Percentiles rank a stretch among this genome's conserved stretches.
Evolutionary conservation across 352 stramenopile genomes (phyloP).

Genomic region (Phytophthora hibernalis): DNA sequence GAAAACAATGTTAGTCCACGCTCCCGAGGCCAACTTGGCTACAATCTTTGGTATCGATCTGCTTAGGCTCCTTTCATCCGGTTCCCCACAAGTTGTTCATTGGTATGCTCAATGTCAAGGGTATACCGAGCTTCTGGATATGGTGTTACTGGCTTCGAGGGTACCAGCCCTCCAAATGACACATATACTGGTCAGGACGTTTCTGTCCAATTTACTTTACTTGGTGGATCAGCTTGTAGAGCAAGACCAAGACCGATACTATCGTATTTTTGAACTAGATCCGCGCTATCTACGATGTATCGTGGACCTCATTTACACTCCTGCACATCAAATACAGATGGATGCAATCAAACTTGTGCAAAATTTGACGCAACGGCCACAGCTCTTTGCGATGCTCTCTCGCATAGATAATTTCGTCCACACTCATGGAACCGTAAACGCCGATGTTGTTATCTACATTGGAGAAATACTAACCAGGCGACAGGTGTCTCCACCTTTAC

Average conservation of each 20-base stretch:
- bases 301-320: slow-evolving; percentile 32
- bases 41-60: slow-evolving; percentile 24
- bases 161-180: slow-evolving; percentile 28
- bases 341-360: slow-evolving; percentile 36
- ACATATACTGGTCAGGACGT: slow-evolving; percentile 12
- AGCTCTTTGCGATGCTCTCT: slow-evolving; percentile 22
- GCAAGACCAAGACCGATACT: slow-evolving; percentile 13
- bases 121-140: slow-evolving; percentile 16
- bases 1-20: slow-evolving; percentile 18
- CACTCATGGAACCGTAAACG: slow-evolving; percentile 5
- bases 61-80: slow-evolving; percentile 11
- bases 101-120: slow-evolving; percentile 28
- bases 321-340: slow-evolving; percentile 31
- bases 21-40: neutral
- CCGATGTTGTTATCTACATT: slow-evolving; percentile 11
- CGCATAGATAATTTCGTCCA: slow-evolving; percentile 15
- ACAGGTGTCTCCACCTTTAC: slow-evolving; percentile 20
- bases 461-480: slow-evolving; percentile 13
- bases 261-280: slow-evolving; percentile 22
- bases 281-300: slow-evolving; percentile 35
- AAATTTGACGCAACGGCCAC: slow-evolving; percentile 11
- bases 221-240: slow-evolving; percentile 10
- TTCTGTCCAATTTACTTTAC: slow-evolving; percentile 31
- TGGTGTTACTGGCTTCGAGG: slow-evolving; percentile 22
- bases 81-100: neutral